A percentile compares a stretch with the other conserved stretches of the same genome.
These are phyloP conservation scores for Polyporus arcularius DNA, from an alignment of 768 basidiomycete genomes.

Conservation along the genomic window DNA sequence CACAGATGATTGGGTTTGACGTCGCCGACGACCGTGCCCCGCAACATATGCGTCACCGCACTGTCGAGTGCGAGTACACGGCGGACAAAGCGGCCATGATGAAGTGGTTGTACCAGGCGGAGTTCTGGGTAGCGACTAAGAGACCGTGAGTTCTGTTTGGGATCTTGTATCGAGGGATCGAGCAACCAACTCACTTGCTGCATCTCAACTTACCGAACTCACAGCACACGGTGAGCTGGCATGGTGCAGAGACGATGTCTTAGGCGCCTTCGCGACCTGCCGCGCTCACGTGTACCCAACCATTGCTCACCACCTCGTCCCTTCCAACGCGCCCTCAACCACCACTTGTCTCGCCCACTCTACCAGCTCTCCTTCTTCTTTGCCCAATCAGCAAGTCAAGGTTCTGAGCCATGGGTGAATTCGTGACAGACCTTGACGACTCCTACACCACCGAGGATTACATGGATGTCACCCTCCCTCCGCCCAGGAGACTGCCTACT, in stretches of 20 bases:
- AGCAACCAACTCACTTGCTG: no score
- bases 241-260: no score
- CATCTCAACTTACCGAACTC: no score
- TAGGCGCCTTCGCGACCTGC: neutral
- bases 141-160: neutral
- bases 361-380: neutral
- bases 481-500: no score
- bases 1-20: slow-evolving; percentile 57
- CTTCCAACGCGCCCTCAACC: neutral
- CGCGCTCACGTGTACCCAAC: neutral
- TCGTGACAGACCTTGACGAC: neutral
- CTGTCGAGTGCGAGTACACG: slow-evolving; percentile 68
- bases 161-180: neutral
- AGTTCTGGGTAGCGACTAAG: slow-evolving; percentile 66
- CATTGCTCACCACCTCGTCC: neutral
- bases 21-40: slow-evolving; percentile 6
- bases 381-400: neutral
- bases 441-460: neutral
- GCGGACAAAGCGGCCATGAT: slow-evolving; percentile 65
- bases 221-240: no score
- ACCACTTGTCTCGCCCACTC: neutral
- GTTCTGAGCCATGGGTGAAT: neutral
- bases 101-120: slow-evolving; percentile 66
- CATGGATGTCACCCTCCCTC: neutral
- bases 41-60: slow-evolving; percentile 30